Evolutionary conservation across 805 yeast species (phyloP).

Genomic region (Wickerhamomyces xylosicus): DNA sequence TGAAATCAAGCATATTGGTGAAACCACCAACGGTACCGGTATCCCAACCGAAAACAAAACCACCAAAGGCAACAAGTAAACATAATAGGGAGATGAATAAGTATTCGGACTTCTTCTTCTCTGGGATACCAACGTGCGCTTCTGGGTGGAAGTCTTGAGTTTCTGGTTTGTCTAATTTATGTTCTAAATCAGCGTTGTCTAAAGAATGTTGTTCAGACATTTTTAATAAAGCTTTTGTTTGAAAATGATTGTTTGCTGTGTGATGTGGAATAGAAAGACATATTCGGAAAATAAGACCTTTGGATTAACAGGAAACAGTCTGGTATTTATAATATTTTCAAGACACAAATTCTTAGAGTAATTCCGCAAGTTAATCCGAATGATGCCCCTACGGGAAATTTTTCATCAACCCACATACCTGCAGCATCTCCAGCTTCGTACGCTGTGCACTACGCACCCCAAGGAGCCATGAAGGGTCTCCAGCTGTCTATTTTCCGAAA

Average conservation of each 20-base stretch:
- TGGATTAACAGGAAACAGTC: background rate
- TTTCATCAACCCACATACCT: too few species aligned
- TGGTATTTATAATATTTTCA: background rate
- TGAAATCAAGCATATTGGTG: conserved; percentile 46
- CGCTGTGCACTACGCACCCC: too few species aligned
- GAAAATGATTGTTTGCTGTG: background rate
- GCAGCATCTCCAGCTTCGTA: too few species aligned
- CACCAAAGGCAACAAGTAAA: conserved; percentile 59
- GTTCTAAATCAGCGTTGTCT: background rate
- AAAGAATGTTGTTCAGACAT: background rate
- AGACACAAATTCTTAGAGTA: background rate
- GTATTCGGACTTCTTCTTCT: conserved; percentile 23
- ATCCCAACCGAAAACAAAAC: conserved; percentile 73
- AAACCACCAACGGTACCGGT: conserved; percentile 75
- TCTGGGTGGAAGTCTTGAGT: background rate
- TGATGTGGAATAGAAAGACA: background rate
- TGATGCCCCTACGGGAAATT: too few species aligned
- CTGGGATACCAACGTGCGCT: conserved; percentile 15
- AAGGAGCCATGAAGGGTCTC: too few species aligned
- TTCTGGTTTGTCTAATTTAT: background rate
- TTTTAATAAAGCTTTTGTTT: background rate
- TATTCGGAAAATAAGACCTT: background rate
- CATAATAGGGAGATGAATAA: conserved; percentile 21
- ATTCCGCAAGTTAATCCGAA: too few species aligned
- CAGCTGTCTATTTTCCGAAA: too few species aligned